phyloP scores from a whole-genome alignment of 2,329 filamentous ascomycete genomes.

The Fusarium equiseti region DNA sequence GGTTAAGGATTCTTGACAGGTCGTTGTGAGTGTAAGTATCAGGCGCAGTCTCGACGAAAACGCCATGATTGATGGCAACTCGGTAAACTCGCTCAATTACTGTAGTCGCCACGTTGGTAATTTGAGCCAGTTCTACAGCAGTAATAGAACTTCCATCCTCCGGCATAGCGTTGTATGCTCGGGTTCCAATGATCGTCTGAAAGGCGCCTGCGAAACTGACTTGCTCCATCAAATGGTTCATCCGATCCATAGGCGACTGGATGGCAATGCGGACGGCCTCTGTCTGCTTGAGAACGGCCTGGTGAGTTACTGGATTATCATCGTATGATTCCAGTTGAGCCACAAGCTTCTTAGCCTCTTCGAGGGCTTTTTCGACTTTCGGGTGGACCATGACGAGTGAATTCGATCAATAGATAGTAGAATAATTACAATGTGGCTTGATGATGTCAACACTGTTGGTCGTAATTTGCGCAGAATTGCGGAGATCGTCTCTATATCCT shows the following conservation, averaged over 20 bases:
- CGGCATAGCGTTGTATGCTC: constrained; percentile 47
- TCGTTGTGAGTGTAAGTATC: constrained; percentile 51
- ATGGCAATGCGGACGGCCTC: constrained; percentile 43
- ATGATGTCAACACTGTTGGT: not conserved
- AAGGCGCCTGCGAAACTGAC: constrained; percentile 44
- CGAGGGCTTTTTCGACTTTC: constrained; percentile 45
- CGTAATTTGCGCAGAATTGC: not conserved
- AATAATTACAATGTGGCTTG: not conserved
- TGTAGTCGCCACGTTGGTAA: constrained; percentile 48
- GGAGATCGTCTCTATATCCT: not conserved
- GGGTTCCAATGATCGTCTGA: constrained; percentile 46
- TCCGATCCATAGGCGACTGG: constrained; percentile 46
- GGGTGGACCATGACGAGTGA: constrained; percentile 33
- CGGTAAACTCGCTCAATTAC: constrained; percentile 51
- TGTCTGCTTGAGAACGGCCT: constrained; percentile 42
- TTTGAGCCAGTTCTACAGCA: constrained; percentile 38
- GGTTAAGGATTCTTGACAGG: constrained; percentile 48
- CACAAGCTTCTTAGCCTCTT: constrained; percentile 46
- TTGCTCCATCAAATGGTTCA: constrained; percentile 44
- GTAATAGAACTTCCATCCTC: constrained; percentile 41
- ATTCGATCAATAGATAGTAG: fast-evolving
- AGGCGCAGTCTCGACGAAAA: constrained; percentile 47
- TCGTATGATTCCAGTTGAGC: constrained; percentile 46
- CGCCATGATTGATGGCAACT: constrained; percentile 48
- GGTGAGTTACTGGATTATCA: constrained; percentile 40